Conservation (phyloP, 2,329 filamentous ascomycete genomes). For the Ceratocystis smalleyi region DNA sequence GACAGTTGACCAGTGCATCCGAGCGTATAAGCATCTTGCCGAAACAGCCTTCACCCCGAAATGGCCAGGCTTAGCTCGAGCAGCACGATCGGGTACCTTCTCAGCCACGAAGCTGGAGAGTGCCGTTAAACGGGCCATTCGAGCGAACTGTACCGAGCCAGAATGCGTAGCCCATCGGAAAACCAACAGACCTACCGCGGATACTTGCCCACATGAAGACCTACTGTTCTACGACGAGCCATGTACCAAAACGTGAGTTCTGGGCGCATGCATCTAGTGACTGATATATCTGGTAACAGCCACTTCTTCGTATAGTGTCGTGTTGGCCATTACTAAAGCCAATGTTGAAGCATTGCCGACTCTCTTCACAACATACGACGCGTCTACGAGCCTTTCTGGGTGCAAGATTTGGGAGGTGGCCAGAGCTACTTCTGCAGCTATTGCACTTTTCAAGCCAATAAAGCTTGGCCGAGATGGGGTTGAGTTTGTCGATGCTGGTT, state of each 20-base stretch:
- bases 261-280: not conserved
- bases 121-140: not conserved
- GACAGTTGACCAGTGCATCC: not conserved
- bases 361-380: constrained; percentile 22
- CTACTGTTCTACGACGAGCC: not conserved
- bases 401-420: constrained; percentile 23
- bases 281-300: not conserved
- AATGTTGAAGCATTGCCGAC: constrained; percentile 16
- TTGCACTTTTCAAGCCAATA: constrained; percentile 23
- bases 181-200: not conserved
- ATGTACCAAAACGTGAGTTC: not conserved
- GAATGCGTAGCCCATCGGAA: not conserved
- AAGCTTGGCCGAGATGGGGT: constrained; percentile 20
- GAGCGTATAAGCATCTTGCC: not conserved
- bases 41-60: not conserved
- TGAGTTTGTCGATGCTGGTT: constrained; percentile 23
- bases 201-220: not conserved
- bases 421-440: constrained; percentile 22
- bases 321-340: not conserved
- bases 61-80: not conserved
- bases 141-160: not conserved
- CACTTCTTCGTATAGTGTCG: not conserved
- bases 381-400: constrained; percentile 15
- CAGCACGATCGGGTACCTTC: not conserved
- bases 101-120: not conserved